These are phyloP conservation scores for Arthroderma uncinatum DNA, from an alignment of 2,329 filamentous ascomycete genomes.

Conservation along the genomic window DNA sequence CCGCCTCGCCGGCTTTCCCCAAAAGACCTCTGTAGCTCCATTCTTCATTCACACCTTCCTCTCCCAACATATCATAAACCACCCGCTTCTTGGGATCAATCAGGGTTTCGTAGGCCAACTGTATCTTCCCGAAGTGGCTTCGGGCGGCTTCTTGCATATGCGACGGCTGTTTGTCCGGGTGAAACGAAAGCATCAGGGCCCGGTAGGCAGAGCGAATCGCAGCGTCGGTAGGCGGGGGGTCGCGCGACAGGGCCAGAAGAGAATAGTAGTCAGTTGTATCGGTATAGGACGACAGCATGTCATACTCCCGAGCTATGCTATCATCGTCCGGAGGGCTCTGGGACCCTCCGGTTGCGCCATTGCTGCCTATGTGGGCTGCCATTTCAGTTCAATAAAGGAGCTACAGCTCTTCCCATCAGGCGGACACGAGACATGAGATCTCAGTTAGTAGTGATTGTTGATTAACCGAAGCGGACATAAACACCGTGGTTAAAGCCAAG, in stretches of 20 bases:
- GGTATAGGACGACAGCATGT: slow-evolving; percentile 10
- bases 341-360: neutral
- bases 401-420: neutral
- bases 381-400: neutral
- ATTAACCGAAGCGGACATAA: neutral
- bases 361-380: neutral
- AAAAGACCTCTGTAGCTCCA: slow-evolving; percentile 20
- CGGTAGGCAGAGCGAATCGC: slow-evolving; percentile 37
- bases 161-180: slow-evolving; percentile 36
- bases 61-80: slow-evolving; percentile 35
- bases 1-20: slow-evolving; percentile 27
- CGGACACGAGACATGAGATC: neutral
- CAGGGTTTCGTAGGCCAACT: slow-evolving; percentile 34
- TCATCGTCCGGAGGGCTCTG: slow-evolving; percentile 2
- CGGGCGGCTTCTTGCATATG: slow-evolving; percentile 29
- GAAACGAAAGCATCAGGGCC: slow-evolving; percentile 34
- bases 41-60: slow-evolving; percentile 31
- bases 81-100: slow-evolving; percentile 32
- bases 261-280: slow-evolving; percentile 31
- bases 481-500: neutral
- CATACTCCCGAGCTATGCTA: slow-evolving; percentile 10
- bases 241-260: slow-evolving; percentile 30
- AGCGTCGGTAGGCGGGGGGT: slow-evolving; percentile 31
- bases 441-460: too few relatives aligned
- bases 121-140: slow-evolving; percentile 30